Evolutionary conservation across 2,329 filamentous ascomycete genomes (phyloP).

Genomic region (Neofusicoccum umdonicola): DNA sequence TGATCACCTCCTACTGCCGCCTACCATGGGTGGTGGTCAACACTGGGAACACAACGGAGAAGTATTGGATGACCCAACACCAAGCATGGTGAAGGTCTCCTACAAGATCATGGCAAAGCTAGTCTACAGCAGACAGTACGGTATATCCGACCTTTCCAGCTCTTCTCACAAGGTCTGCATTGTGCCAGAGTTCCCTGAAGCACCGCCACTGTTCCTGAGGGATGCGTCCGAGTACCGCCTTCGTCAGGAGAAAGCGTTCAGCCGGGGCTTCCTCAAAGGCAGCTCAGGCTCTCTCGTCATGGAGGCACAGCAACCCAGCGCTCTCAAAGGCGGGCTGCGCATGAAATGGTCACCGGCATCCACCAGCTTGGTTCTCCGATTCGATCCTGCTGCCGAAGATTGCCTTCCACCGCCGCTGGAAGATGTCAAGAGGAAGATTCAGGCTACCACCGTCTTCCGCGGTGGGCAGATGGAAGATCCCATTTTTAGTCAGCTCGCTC

Average conservation of each 20-base stretch:
- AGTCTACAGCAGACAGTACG: background rate
- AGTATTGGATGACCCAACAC: background rate
- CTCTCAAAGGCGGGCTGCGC: background rate
- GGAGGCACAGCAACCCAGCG: background rate
- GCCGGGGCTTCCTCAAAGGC: background rate
- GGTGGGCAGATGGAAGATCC: background rate
- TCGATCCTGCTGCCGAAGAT: background rate
- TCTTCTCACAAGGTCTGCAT: background rate
- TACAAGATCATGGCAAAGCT: background rate
- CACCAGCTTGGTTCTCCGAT: background rate
- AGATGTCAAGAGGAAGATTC: background rate
- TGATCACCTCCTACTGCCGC: background rate
- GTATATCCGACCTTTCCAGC: too few species aligned
- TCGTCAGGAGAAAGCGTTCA: background rate
- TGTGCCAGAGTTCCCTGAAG: background rate
- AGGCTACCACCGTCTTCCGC: background rate
- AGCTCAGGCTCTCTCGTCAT: background rate
- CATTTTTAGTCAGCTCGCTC: too few species aligned
- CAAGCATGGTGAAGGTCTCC: background rate
- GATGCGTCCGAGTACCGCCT: background rate
- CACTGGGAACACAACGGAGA: background rate
- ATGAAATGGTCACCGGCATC: background rate
- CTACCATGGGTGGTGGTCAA: background rate
- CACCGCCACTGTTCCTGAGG: background rate
- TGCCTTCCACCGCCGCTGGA: background rate